Evolutionary conservation across 208 protist genomes (phyloP), one percentile per base, ranked within the genome.

Genomic region (Trypanosoma scelopori): DNA sequence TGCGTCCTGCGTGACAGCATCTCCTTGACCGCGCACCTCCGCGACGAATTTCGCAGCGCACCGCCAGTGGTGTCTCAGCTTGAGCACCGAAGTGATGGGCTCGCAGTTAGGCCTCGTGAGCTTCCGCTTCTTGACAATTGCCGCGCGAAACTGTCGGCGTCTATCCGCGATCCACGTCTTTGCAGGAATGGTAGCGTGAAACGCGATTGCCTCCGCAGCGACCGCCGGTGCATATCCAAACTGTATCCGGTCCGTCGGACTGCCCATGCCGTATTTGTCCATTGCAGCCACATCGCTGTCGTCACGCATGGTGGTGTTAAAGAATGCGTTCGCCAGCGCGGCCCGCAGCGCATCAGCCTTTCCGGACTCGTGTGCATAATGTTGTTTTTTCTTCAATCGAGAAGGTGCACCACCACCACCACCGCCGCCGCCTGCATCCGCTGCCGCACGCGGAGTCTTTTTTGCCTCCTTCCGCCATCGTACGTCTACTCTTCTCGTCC

Each of bases 211-310:
- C 78, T 95, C 89, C 22, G 81, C 89, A 3, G 74, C 49, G 32
- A 81, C 70, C 7, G 86, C 52, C 13, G 89, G 89, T 12, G 82
- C 69, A 68, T 95, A 95, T 55, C 89, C 89, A 49, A 95, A 95
- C 73, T 95, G 89, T 39, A 95, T 73, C 7, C 89, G 76, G 63
- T 95, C 89, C 30, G 89, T 92, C 9, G 89, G 79, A 12, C 61
- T 65, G 27, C 86, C 85, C 47, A 81, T 92, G 25, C 89, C 89
- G 78, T 95, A 95, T 22, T 52, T 60, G 55, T 95, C 89, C 5
- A 85, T 48, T 62, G 16, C 41, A 20, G 49, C 23, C 5, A 25
- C 53, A 32, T 39, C 39, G 48, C 42, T 57, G 4, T 55, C 35
- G 6, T 35, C 61, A 27, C 47, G 16, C 15, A 18, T 15, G 13